A percentile compares a stretch with the other conserved stretches of the same genome.
phyloP scores from a whole-genome alignment of 805 yeast species.

The Nakazawaea anatomiae region DNA sequence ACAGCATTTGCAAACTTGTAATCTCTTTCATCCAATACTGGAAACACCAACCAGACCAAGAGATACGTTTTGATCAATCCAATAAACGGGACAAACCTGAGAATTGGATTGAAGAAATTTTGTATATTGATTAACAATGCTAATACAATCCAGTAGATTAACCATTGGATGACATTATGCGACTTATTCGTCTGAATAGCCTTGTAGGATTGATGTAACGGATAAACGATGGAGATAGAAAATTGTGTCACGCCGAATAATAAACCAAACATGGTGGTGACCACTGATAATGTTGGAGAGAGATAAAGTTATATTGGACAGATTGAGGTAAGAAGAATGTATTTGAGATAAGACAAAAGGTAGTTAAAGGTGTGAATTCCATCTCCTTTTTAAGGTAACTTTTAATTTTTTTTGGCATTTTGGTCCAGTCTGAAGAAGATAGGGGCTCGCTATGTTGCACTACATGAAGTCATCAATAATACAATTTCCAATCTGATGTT shows the following conservation, averaged over 20 bases:
- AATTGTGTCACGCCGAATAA: slow-evolving; percentile 27
- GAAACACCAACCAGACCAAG: slow-evolving; percentile 48
- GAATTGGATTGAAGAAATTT: slow-evolving; percentile 26
- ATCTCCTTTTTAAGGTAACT: too few relatives aligned
- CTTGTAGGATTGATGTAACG: slow-evolving; percentile 26
- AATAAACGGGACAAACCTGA: slow-evolving; percentile 47
- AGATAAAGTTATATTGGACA: too few relatives aligned
- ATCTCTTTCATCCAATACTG: slow-evolving; percentile 13
- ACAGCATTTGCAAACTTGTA: slow-evolving; percentile 3
- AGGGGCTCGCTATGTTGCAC: too few relatives aligned
- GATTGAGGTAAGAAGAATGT: too few relatives aligned
- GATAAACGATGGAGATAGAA: slow-evolving; percentile 36
- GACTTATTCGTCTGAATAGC: slow-evolving; percentile 12
- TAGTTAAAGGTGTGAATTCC: too few relatives aligned
- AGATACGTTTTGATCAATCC: slow-evolving; percentile 38
- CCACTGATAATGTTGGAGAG: too few relatives aligned
- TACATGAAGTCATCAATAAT: too few relatives aligned
- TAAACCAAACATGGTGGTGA: slow-evolving; percentile 22
- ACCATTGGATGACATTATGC: slow-evolving; percentile 29
- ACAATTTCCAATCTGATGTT: too few relatives aligned
- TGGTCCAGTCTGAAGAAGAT: too few relatives aligned
- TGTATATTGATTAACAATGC: slow-evolving; percentile 27
- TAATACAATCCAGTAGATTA: slow-evolving; percentile 63
- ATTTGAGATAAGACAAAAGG: too few relatives aligned
- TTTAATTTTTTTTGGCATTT: too few relatives aligned